Base-by-base conservation (phyloP, 225 moss, liverwort and hornwort genomes). In the Sphagnum contortum region DNA sequence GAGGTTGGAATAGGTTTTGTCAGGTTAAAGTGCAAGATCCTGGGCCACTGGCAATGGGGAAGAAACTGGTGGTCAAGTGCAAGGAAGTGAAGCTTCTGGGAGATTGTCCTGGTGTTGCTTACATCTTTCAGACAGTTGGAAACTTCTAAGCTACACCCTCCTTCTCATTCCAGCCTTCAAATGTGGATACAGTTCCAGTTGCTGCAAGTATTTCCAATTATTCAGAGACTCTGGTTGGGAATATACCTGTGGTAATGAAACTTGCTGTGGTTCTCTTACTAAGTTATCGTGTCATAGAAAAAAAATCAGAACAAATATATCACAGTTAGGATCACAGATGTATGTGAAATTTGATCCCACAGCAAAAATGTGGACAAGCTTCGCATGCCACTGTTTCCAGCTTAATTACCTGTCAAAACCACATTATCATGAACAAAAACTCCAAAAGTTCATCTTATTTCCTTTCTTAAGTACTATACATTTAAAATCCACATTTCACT, bases 91-190 rank as follows among this genome's bases (percentile, higher is more conserved):
- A 62, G 8, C 63, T 94, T 58, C 83, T 77, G 5, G 75, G 70
- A 8, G 73, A 75, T 48, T 78, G 85, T 55, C 89, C 94, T 0
- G 87, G 80, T 12, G 81, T 74, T 12, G 74, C 77, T 11, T 89
- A 86, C 3, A 63, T 75, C 5, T 81, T 94, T 12, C 91, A 94
- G 76, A 70, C 84, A 3, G 82, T 86, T 14, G 62, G 79, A 13
- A 89, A 76, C 60, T 94, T 94, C 72, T 91, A 91, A 61, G 91
- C 91, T 45, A 88, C 86, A 4, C 84, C 87, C 3, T 72, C 79
- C 7, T 75, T 94, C 46, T 77, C 80, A 44, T 82, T 94, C 86
- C 89, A 91, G 13, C 71, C 94, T 4, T 66, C 88, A n/a, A 94
- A 94, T 65, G 72, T 91, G 49, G 94, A 86, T 0, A 87, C 81